Base-by-base conservation (phyloP, 805 yeast species). In the Yamadazyma akitaensis region DNA sequence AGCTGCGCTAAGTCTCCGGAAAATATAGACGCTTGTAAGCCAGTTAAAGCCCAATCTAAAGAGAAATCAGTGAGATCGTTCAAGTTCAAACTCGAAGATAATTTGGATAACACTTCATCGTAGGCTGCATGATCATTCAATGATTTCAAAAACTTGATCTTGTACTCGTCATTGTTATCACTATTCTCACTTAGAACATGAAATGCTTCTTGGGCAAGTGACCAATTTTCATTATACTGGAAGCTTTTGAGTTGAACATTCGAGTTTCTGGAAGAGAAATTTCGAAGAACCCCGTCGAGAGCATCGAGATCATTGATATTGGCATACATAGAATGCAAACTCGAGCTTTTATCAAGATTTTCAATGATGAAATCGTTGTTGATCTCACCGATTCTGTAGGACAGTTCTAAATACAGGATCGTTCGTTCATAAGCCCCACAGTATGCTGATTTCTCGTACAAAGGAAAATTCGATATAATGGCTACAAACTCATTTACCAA, bases 231-330 rank as follows among this genome's bases (percentile, higher is more conserved):
- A 41, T 88, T 83, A 54, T 87, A 90, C 54, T 89, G 94, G 44
- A 92, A 81, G 48, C 88, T 88, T 6, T 82, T 72, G 21, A 91
- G 76, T 59, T 88, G 87, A 10, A 43, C 21, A n/a, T 80, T 77
- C 37, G 89, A 66, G 52, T 81, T 80, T 35, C 81, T 79, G 0
- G 85, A 77, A 0, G 96, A 81, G 54, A 88, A 84, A 49, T 76
- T 76, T 49, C 87, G 82, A 47, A 91, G 67, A 4, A 88, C 81
- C 18, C 99, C 99, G 59, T 87, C 91, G 28, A 94, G 72, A 0
- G 96, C 83, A 68, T 94, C 99, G 32, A 84, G 76, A 58, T 95
- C 99, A 56, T 89, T 92, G 41, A 94, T 80, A 47, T 81, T 85
- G 7, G 96, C 84, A 62, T 94, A 94, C 70, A 91, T 86, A 24